Evolutionary conservation across 352 stramenopile species (phyloP).

Genomic region (Pythium aristosporum): DNA sequence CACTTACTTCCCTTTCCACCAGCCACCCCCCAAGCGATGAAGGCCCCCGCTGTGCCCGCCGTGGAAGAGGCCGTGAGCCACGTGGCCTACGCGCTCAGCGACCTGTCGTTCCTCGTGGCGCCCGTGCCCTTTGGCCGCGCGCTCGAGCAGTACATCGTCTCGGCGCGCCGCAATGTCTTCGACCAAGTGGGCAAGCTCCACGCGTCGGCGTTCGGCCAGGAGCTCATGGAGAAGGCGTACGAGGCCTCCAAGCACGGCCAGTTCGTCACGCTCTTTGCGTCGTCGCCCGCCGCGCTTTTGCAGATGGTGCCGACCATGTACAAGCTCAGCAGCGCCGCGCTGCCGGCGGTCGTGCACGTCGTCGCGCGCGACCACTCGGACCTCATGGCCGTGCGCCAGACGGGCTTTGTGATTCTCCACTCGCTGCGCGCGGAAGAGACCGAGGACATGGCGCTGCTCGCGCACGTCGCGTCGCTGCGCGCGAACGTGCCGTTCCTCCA

Average conservation of each 20-base stretch:
- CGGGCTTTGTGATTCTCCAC: constrained; percentile 88
- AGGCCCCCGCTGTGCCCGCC: constrained; percentile 29
- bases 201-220: constrained; percentile 44
- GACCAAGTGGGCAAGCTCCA: constrained; percentile 71
- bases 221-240: constrained; percentile 68
- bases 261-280: constrained; percentile 90
- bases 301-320: constrained; percentile 95
- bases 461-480: constrained; percentile 89
- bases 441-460: constrained; percentile 90
- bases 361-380: constrained; percentile 90
- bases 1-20: constrained; percentile 12
- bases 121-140: constrained; percentile 61
- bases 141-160: constrained; percentile 72
- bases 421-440: constrained; percentile 86
- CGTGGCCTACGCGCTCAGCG: constrained; percentile 74
- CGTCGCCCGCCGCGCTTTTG: constrained; percentile 81
- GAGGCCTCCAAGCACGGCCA: constrained; percentile 64
- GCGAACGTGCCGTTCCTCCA: constrained; percentile 91
- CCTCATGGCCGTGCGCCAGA: constrained; percentile 91
- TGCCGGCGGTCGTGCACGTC: constrained; percentile 89
- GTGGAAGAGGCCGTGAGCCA: constrained; percentile 81
- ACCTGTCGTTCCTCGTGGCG: constrained; percentile 70
- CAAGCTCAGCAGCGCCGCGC: constrained; percentile 88
- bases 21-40: constrained; percentile 1
- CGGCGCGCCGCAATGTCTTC: constrained; percentile 73